Evolutionary conservation across 1,284 basidiomycete genomes (phyloP).

Genomic region (Testicularia cyperi): DNA sequence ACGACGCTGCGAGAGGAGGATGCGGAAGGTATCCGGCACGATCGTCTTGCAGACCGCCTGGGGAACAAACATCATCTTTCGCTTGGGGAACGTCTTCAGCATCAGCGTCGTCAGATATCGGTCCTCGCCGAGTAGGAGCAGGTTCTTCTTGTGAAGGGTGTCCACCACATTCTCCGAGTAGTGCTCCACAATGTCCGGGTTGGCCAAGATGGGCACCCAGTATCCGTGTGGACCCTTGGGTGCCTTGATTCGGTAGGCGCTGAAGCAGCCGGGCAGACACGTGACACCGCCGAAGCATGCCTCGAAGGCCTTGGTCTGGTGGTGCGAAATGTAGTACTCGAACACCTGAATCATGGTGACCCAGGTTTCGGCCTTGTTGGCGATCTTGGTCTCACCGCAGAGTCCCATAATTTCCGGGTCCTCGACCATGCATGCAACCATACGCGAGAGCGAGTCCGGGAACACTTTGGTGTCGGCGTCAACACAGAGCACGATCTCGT

Average conservation of each 20-base stretch:
- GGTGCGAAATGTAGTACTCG: slow-evolving; percentile 99
- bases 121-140: slow-evolving; percentile 63
- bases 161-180: slow-evolving; percentile 64
- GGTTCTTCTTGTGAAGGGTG: slow-evolving; percentile 63
- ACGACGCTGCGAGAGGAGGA: slow-evolving; percentile 62
- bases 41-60: slow-evolving; percentile 64
- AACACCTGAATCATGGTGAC: slow-evolving; percentile 69
- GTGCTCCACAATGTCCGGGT: slow-evolving; percentile 63
- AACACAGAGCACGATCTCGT: slow-evolving; percentile 63
- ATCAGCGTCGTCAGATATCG: slow-evolving; percentile 63
- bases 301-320: slow-evolving; percentile 70
- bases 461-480: slow-evolving; percentile 64
- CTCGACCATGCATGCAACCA: slow-evolving; percentile 63
- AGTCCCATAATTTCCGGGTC: slow-evolving; percentile 64
- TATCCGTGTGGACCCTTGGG: slow-evolving; percentile 63
- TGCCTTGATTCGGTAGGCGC: slow-evolving; percentile 63
- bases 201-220: slow-evolving; percentile 63
- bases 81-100: slow-evolving; percentile 63
- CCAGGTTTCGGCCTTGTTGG: slow-evolving; percentile 63
- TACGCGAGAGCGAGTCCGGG: slow-evolving; percentile 62
- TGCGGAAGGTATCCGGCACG: slow-evolving; percentile 63
- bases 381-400: slow-evolving; percentile 64
- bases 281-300: slow-evolving; percentile 63
- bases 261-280: slow-evolving; percentile 63
- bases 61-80: slow-evolving; percentile 63